These are phyloP conservation scores for Ustilago shanxiensis DNA, from an alignment of 1,284 basidiomycete species.

Conservation along the genomic window DNA sequence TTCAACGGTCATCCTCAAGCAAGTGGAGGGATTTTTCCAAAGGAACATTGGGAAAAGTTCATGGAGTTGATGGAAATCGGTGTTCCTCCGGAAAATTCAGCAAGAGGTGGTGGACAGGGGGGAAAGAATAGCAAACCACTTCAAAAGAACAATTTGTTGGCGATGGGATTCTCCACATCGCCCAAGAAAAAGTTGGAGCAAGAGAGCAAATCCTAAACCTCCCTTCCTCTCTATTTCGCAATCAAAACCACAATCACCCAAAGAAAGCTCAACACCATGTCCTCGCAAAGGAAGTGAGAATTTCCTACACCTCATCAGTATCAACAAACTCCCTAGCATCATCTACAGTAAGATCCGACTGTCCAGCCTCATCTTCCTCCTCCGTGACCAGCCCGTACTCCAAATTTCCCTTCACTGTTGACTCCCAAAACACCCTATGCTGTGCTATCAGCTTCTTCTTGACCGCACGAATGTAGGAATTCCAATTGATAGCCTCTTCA, in stretches of 20 bases:
- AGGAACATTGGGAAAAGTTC: slow-evolving; percentile 45
- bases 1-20: slow-evolving; percentile 60
- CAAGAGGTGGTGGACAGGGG: not conserved
- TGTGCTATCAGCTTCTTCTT: slow-evolving; percentile 26
- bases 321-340: slow-evolving; percentile 47
- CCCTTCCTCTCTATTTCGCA: not conserved
- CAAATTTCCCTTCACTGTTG: slow-evolving; percentile 23
- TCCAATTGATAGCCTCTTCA: slow-evolving; percentile 54
- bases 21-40: slow-evolving; percentile 59
- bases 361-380: slow-evolving; percentile 44
- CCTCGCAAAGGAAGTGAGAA: no score
- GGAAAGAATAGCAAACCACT: slow-evolving; percentile 22
- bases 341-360: slow-evolving; percentile 36
- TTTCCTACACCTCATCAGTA: slow-evolving; percentile 39
- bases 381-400: slow-evolving; percentile 43
- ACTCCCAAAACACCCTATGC: slow-evolving; percentile 43
- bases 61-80: slow-evolving; percentile 58
- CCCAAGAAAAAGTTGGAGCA: slow-evolving; percentile 25
- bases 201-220: not conserved
- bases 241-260: slow-evolving; percentile 10
- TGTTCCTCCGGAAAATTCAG: slow-evolving; percentile 31
- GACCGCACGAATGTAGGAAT: slow-evolving; percentile 31
- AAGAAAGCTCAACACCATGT: not conserved
- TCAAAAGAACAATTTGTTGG: slow-evolving; percentile 44
- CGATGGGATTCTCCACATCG: slow-evolving; percentile 43